phyloP scores from a whole-genome alignment of 139 green algal genomes.

The Picochlorum sp. region DNA sequence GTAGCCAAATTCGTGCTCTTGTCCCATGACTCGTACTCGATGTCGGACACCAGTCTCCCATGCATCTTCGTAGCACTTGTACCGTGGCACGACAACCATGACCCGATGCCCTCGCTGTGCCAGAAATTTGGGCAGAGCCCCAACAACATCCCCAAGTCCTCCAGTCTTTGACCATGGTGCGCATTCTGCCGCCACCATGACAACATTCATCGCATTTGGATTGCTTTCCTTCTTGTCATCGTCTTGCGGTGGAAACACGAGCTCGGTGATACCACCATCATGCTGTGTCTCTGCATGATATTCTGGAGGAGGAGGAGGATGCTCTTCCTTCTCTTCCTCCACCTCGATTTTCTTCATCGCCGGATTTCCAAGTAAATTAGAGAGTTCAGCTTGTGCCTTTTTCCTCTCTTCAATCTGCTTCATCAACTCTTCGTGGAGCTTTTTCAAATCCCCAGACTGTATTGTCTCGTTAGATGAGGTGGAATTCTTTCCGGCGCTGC shows the following conservation, averaged over 20 bases:
- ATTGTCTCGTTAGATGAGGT: neutral
- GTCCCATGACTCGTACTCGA: conserved; percentile 49
- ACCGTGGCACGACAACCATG: conserved; percentile 80
- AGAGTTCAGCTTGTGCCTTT: conserved; percentile 45
- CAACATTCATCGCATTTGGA: conserved; percentile 84
- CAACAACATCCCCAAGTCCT: conserved; percentile 93
- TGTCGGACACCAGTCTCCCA: conserved; percentile 66
- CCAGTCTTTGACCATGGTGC: conserved; percentile 96
- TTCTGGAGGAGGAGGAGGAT: no score
- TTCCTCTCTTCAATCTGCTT: conserved; percentile 70
- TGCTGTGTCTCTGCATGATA: no score
- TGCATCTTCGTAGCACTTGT: conserved; percentile 58
- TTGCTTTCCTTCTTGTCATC: conserved; percentile 4
- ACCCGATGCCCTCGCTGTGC: conserved; percentile 71
- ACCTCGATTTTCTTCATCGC: no score
- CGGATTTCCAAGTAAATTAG: conserved; percentile 29
- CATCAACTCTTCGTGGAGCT: conserved; percentile 47
- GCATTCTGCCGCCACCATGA: conserved; percentile 94
- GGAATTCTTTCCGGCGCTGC: neutral
- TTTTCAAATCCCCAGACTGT: neutral
- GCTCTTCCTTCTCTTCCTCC: no score
- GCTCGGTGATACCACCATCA: no score
- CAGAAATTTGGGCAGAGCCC: conserved; percentile 84
- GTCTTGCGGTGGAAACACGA: no score
- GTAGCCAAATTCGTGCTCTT: conserved; percentile 66